A percentile compares a stretch with the other conserved stretches of the same genome.
These are phyloP conservation scores for Pichia sp. DNA, from an alignment of 1,139 yeast species.

Conservation along the genomic window DNA sequence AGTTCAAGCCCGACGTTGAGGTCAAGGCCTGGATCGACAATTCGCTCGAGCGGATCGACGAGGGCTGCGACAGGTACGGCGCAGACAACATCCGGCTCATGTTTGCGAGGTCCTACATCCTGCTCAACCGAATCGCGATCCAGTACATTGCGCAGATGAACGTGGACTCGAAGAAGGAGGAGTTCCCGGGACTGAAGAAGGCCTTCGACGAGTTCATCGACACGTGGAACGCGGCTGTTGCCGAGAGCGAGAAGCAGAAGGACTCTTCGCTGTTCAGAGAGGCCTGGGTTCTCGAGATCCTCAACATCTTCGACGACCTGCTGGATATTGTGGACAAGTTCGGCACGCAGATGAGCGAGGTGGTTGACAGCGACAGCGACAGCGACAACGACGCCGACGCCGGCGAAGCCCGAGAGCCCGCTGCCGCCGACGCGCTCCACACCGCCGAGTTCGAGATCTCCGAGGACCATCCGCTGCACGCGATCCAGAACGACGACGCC, in stretches of 20 bases:
- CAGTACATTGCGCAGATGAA: slow-evolving; percentile 51
- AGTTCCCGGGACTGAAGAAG: slow-evolving; percentile 39
- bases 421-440: slow-evolving; percentile 14
- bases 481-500: slow-evolving; percentile 34
- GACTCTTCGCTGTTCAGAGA: slow-evolving; percentile 24
- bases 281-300: slow-evolving; percentile 24
- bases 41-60: slow-evolving; percentile 63
- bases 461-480: slow-evolving; percentile 51
- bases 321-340: slow-evolving; percentile 63
- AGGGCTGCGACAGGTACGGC: slow-evolving; percentile 52
- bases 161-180: slow-evolving; percentile 36
- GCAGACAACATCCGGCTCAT: slow-evolving; percentile 15
- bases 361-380: slow-evolving; percentile 43
- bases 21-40: slow-evolving; percentile 44
- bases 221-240: slow-evolving; percentile 28
- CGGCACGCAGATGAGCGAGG: slow-evolving; percentile 51
- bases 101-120: slow-evolving; percentile 53
- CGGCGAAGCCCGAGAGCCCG: slow-evolving; percentile 16
- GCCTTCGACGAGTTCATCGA: slow-evolving; percentile 11
- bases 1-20: slow-evolving; percentile 39
- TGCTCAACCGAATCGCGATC: slow-evolving; percentile 54
- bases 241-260: slow-evolving; percentile 29
- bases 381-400: slow-evolving; percentile 32
- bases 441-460: slow-evolving; percentile 34
- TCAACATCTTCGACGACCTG: slow-evolving; percentile 47